Conservation (phyloP, 2,329 filamentous ascomycete genomes). For the Ciborinia camelliae region DNA sequence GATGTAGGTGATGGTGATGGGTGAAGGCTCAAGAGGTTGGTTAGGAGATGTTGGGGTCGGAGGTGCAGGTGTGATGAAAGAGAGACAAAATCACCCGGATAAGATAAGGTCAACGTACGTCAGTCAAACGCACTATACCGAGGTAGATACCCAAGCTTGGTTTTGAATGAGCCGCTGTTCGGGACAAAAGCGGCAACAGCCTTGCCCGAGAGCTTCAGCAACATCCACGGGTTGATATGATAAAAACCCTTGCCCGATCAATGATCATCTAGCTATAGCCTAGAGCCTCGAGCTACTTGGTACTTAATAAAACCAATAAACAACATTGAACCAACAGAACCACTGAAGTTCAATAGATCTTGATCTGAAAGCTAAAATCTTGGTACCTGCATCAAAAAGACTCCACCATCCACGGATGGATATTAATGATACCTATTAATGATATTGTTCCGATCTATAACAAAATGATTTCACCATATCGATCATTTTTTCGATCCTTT, state of each 20-base stretch:
- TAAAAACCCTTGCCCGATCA: no score
- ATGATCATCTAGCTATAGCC: no score
- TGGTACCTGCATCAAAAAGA: constrained; percentile 13
- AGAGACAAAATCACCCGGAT: no score
- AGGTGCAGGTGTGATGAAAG: neutral
- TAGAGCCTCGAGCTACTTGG: no score
- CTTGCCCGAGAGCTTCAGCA: no score
- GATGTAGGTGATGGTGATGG: neutral
- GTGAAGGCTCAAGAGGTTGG: neutral
- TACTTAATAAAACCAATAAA: no score
- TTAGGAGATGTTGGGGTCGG: neutral
- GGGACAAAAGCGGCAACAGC: constrained; percentile 4
- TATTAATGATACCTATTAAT: no score
- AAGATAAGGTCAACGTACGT: neutral
- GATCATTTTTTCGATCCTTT: neutral
- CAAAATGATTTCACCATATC: neutral
- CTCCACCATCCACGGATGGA: constrained; percentile 9
- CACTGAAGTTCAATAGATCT: neutral
- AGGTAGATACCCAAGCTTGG: no score
- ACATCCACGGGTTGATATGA: no score
- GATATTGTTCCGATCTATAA: constrained; percentile 6
- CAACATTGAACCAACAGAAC: neutral
- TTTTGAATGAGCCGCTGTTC: no score
- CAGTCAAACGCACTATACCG: no score
- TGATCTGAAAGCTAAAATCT: neutral